phyloP scores from a whole-genome alignment of 2,329 filamentous ascomycete genomes.

The Aschersonia sp. region DNA sequence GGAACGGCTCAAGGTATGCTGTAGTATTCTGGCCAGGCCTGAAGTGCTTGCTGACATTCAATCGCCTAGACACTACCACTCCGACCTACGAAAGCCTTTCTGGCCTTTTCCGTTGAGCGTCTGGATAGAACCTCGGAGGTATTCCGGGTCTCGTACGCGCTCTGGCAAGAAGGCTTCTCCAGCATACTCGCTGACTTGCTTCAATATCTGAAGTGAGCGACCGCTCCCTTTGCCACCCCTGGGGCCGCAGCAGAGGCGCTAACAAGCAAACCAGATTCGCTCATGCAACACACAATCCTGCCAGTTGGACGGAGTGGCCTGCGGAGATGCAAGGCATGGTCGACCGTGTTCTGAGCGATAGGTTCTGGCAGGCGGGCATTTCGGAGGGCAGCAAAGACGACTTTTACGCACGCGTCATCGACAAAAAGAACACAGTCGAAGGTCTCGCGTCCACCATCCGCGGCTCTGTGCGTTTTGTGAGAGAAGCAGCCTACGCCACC shows the following conservation, averaged over 20 bases:
- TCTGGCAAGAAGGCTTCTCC: constrained; percentile 81
- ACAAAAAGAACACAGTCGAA: constrained; percentile 79
- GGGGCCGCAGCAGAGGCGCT: background rate
- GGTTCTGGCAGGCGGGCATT: constrained; percentile 97
- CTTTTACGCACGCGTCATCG: constrained; percentile 82
- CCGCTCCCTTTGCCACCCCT: background rate
- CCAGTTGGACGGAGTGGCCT: constrained; percentile 69
- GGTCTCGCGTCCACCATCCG: constrained; percentile 88
- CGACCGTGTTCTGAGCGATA: constrained; percentile 71
- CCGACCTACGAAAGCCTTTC: constrained; percentile 75
- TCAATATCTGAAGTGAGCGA: constrained; percentile 55
- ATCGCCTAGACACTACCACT: constrained; percentile 51
- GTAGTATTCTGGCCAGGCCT: background rate
- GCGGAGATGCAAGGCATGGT: constrained; percentile 65
- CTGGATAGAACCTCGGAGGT: constrained; percentile 58
- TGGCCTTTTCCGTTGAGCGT: constrained; percentile 87
- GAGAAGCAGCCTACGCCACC: constrained; percentile 88
- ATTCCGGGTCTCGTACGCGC: constrained; percentile 58
- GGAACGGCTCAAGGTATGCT: constrained; percentile 50
- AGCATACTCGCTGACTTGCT: constrained; percentile 74
- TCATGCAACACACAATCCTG: constrained; percentile 77
- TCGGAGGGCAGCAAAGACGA: constrained; percentile 92
- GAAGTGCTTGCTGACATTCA: background rate
- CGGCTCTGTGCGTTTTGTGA: constrained; percentile 73
- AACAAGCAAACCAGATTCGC: constrained; percentile 45